phyloP scores from a whole-genome alignment of 139 green algal genomes.

The Chlamydomonas eustigma region DNA sequence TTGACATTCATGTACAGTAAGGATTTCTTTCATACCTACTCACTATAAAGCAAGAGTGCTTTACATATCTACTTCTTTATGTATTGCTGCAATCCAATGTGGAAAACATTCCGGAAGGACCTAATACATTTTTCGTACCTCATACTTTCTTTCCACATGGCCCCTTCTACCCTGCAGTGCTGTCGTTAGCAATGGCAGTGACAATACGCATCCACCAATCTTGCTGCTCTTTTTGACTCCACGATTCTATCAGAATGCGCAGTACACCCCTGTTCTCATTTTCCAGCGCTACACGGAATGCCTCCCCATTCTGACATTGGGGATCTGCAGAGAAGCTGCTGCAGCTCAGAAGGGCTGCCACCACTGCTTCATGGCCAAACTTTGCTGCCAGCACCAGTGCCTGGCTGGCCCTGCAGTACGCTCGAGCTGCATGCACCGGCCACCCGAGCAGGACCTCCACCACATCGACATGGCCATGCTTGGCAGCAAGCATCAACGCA shows the following conservation, averaged over 20 bases:
- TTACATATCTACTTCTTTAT: too few relatives aligned
- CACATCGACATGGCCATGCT: background rate
- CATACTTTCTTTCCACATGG: too few relatives aligned
- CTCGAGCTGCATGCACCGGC: background rate
- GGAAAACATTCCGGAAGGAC: too few relatives aligned
- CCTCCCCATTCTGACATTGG: slow-evolving; percentile 10
- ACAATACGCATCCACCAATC: too few relatives aligned
- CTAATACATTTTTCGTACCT: too few relatives aligned
- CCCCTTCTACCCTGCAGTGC: too few relatives aligned
- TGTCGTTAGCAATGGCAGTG: too few relatives aligned
- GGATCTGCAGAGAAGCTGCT: background rate
- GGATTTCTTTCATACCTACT: too few relatives aligned
- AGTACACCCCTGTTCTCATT: background rate
- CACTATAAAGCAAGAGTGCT: too few relatives aligned
- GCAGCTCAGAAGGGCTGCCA: background rate
- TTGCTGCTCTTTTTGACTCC: too few relatives aligned
- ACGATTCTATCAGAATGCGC: background rate
- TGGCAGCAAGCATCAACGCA: background rate
- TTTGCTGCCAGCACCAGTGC: background rate
- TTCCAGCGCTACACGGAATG: background rate
- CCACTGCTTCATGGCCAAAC: background rate
- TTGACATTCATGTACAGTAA: too few relatives aligned
- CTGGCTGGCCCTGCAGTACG: background rate
- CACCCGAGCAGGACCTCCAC: background rate
- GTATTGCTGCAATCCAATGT: too few relatives aligned